These are phyloP conservation scores for Roridomyces roridus DNA, from an alignment of 768 basidiomycete genomes.

Conservation along the genomic window DNA sequence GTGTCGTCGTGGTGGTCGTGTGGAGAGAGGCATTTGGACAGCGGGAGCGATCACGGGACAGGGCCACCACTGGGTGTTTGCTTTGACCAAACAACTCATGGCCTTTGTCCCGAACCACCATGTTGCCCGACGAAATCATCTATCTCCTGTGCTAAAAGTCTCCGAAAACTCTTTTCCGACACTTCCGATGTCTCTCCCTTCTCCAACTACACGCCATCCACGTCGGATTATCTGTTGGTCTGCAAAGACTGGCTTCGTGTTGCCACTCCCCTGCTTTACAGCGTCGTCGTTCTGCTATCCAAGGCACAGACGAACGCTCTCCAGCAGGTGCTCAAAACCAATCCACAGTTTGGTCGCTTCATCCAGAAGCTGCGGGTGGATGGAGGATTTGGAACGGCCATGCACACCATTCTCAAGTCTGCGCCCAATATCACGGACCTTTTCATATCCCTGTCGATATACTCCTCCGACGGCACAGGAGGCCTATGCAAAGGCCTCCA, in stretches of 20 bases:
- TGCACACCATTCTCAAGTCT: background rate
- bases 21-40: too few species aligned
- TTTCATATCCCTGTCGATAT: background rate
- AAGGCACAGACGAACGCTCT: background rate
- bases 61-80: too few species aligned
- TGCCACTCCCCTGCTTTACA: background rate
- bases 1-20: too few species aligned
- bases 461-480: background rate
- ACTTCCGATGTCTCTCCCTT: background rate
- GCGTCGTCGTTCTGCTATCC: background rate
- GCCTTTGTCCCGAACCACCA: too few species aligned
- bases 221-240: background rate
- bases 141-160: slow-evolving; percentile 9
- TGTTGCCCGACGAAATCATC: slow-evolving; percentile 11
- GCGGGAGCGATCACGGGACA: too few species aligned
- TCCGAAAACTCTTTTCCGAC: background rate
- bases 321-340: background rate
- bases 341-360: background rate
- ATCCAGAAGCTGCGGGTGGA: slow-evolving; percentile 31
- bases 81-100: too few species aligned
- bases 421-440: background rate
- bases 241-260: background rate
- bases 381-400: slow-evolving; percentile 20
- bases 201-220: background rate
- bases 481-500: background rate